A percentile compares a stretch with the other conserved stretches of the same genome.
Evolutionary conservation across 805 yeast genomes (phyloP).

Genomic region (Lipomyces yamadae): DNA sequence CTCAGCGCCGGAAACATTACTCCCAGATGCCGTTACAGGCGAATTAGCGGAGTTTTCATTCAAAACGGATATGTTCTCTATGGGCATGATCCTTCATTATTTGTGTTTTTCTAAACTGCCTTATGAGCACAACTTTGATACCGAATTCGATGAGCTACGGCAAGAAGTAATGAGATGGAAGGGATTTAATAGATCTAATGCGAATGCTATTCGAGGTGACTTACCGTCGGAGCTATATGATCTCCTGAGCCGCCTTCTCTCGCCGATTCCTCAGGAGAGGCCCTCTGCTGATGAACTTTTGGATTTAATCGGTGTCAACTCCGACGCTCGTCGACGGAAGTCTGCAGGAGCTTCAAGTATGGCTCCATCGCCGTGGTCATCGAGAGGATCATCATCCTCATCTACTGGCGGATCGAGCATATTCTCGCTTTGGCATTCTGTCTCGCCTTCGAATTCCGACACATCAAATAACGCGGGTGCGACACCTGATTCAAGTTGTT

Average conservation of each 20-base stretch:
- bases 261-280: conserved; percentile 48
- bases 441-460: not conserved
- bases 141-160: conserved; percentile 46
- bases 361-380: not conserved
- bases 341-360: conserved; percentile 9
- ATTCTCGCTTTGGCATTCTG: not conserved
- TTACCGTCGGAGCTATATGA: conserved; percentile 45
- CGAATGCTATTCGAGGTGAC: conserved; percentile 39
- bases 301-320: conserved; percentile 38
- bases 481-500: not conserved
- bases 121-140: conserved; percentile 47
- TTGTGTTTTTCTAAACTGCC: conserved; percentile 76
- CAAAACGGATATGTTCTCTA: conserved; percentile 77
- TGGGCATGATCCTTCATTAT: conserved; percentile 82
- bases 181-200: conserved; percentile 43
- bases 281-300: conserved; percentile 53
- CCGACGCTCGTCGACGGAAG: not conserved
- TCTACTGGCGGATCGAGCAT: not conserved
- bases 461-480: not conserved
- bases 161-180: conserved; percentile 46
- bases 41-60: conserved; percentile 63
- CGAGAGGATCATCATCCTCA: conserved; percentile 6
- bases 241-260: conserved; percentile 51
- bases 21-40: conserved; percentile 40
- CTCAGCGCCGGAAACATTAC: conserved; percentile 81